Conservation (phyloP, 805 yeast species). For the Candida awuae region DNA sequence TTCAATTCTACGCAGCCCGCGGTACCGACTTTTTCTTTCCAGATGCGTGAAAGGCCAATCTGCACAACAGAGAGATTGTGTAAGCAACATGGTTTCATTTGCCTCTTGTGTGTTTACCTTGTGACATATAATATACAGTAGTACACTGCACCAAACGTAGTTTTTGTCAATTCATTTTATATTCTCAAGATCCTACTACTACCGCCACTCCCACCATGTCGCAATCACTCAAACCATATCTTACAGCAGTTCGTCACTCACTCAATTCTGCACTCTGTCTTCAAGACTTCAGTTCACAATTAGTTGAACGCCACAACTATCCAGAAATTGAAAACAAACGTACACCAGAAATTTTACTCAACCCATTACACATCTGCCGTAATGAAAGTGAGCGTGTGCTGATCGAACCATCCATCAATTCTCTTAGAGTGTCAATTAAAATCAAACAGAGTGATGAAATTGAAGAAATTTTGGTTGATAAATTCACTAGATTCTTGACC, state of each 20-base stretch:
- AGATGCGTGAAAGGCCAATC: too few species aligned
- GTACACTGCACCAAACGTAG: too few species aligned
- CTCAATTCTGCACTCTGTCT: conserved; percentile 88
- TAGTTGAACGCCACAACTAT: conserved; percentile 93
- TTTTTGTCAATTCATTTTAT: too few species aligned
- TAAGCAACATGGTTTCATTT: not conserved
- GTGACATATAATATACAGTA: too few species aligned
- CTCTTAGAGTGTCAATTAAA: conserved; percentile 82
- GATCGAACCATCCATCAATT: conserved; percentile 90
- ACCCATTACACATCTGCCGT: conserved; percentile 84
- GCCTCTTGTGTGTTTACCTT: too few species aligned
- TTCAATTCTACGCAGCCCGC: too few species aligned
- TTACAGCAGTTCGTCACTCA: conserved; percentile 88
- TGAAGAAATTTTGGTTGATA: conserved; percentile 88
- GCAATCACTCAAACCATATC: conserved; percentile 92
- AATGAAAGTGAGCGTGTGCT: conserved; percentile 89
- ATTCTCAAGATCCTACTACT: too few species aligned
- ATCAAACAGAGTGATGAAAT: conserved; percentile 98
- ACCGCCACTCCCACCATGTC: conserved; percentile 52
- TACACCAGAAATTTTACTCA: conserved; percentile 75
- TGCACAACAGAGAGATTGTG: too few species aligned
- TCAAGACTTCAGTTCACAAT: conserved; percentile 90
- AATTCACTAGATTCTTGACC: conserved; percentile 87
- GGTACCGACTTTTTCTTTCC: too few species aligned
- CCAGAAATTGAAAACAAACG: conserved; percentile 90